phyloP scores from a whole-genome alignment of 2,329 filamentous ascomycete genomes.

The Furcasterigmium furcatum region DNA sequence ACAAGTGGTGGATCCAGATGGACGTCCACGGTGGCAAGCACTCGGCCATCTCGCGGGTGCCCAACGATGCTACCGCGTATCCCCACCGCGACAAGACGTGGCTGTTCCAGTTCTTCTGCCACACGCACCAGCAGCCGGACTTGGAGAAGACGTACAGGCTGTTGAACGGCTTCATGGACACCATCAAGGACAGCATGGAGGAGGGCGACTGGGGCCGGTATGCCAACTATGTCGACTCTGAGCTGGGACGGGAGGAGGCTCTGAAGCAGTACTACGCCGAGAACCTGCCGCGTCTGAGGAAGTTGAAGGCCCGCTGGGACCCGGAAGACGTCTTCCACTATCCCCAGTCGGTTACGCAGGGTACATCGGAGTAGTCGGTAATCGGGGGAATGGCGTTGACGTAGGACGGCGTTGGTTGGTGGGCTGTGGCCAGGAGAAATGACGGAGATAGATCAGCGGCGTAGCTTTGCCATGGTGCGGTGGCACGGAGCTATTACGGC shows the following conservation, averaged over 20 bases:
- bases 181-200: conserved; percentile 27
- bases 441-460: no score
- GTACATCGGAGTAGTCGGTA: no score
- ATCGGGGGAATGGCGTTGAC: no score
- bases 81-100: conserved; percentile 41
- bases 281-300: conserved; percentile 29
- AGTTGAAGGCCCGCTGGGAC: conserved; percentile 35
- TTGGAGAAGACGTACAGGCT: conserved; percentile 20
- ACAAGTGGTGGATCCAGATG: conserved; percentile 28
- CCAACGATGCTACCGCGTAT: conserved; percentile 26
- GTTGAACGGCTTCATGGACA: conserved; percentile 35
- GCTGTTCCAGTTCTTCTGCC: conserved; percentile 43
- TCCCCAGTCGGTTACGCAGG: conserved; percentile 26
- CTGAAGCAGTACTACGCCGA: conserved; percentile 45
- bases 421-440: no score
- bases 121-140: neutral
- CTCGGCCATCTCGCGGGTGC: conserved; percentile 28
- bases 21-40: conserved; percentile 29
- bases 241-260: conserved; percentile 40
- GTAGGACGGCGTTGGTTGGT: no score
- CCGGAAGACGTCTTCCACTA: conserved; percentile 38
- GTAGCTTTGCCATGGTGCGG: no score
- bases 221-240: conserved; percentile 51
- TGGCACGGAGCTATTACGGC: no score
- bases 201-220: conserved; percentile 43